phyloP scores from a whole-genome alignment of 345 rosid genomes.

The Murraya paniculata region DNA sequence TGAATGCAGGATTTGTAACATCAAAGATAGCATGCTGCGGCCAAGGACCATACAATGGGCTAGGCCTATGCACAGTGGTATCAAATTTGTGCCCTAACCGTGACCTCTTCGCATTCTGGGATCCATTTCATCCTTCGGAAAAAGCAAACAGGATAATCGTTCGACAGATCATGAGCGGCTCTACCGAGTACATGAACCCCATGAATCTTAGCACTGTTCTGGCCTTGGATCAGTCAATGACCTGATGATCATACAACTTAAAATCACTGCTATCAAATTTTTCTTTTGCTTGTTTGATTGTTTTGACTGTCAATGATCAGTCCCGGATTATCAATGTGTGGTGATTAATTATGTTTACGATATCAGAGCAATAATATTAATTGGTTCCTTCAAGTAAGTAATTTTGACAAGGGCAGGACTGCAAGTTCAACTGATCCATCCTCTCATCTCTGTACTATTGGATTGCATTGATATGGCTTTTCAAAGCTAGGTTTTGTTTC shows the following conservation, averaged over 20 bases:
- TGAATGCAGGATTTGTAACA: slow-evolving; percentile 56
- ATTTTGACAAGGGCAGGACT: not conserved
- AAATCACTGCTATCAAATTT: not conserved
- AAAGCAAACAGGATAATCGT: slow-evolving; percentile 67
- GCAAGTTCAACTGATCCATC: not conserved
- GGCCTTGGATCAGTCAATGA: slow-evolving; percentile 45
- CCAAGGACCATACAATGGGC: slow-evolving; percentile 75
- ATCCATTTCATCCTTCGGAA: slow-evolving; percentile 82
- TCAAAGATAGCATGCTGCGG: slow-evolving; percentile 80
- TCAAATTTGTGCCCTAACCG: slow-evolving; percentile 66
- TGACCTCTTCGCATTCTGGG: slow-evolving; percentile 65
- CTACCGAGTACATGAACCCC: slow-evolving; percentile 62
- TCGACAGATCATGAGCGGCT: slow-evolving; percentile 45
- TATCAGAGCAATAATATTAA: not conserved
- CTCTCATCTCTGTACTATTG: too few species aligned
- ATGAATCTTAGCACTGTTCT: slow-evolving; percentile 73
- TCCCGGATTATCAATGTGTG: not conserved
- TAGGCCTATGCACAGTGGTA: slow-evolving; percentile 63
- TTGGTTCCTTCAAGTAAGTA: not conserved
- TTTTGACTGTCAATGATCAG: not conserved
- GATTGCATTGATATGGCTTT: too few species aligned
- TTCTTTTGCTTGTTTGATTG: not conserved
- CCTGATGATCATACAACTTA: not conserved
- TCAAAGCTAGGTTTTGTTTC: too few species aligned
- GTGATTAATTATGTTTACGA: not conserved